Conservation (phyloP, 139 green algal species). For the Chlamydomonas eustigma region DNA sequence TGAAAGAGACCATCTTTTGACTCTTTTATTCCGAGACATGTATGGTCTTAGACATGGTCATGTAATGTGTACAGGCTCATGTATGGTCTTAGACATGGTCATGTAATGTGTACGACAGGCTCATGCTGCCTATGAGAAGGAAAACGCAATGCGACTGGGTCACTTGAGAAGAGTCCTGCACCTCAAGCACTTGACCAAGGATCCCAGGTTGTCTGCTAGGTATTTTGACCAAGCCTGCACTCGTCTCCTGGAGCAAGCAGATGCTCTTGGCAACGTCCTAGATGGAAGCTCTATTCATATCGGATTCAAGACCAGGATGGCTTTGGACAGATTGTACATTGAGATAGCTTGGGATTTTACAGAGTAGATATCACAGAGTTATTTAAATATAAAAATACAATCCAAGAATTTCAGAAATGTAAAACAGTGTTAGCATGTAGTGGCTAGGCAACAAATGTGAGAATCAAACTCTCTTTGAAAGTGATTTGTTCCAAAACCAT, state of each 20-base stretch:
- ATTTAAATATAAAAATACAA: no score
- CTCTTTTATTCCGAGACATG: no score
- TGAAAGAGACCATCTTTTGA: no score
- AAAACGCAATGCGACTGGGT: slow-evolving; percentile 25
- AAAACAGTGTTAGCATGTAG: no score
- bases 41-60: no score
- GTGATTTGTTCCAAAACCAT: no score
- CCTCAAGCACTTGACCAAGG: slow-evolving; percentile 34
- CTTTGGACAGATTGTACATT: slow-evolving; percentile 37
- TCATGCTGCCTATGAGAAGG: neutral
- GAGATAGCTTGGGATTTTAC: slow-evolving; percentile 56
- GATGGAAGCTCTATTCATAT: slow-evolving; percentile 48
- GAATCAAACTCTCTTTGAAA: no score
- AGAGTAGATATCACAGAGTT: neutral
- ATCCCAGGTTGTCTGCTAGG: slow-evolving; percentile 26
- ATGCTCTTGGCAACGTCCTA: slow-evolving; percentile 40
- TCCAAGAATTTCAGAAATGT: no score
- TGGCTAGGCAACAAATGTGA: no score
- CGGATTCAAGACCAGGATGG: slow-evolving; percentile 38
- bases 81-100: no score
- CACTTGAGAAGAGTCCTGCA: slow-evolving; percentile 27
- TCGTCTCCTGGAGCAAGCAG: slow-evolving; percentile 41
- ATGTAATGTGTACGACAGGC: neutral
- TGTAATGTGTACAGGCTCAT: no score
- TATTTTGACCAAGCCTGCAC: slow-evolving; percentile 23